Percentiles rank a stretch among this genome's conserved stretches.
Conservation (phyloP, 129 eudicot genomes). For the Chrysanthemum makinoi region DNA sequence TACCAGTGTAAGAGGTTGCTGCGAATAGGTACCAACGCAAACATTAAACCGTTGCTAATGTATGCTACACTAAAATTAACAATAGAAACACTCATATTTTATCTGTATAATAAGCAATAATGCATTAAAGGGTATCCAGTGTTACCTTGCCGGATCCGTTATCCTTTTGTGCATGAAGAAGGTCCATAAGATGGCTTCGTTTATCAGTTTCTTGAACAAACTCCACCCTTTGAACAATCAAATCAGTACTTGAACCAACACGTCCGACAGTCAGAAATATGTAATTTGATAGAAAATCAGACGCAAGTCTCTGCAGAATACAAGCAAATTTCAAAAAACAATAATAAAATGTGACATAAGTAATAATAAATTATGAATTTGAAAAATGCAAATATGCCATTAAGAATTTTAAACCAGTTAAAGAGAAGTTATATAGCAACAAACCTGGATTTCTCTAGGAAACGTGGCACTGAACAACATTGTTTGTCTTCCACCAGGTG, state of each 20-base stretch:
- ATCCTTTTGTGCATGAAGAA: constrained; percentile 63
- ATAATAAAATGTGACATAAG: background rate
- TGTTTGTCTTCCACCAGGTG: constrained; percentile 41
- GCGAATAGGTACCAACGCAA: constrained; percentile 29
- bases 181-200: constrained; percentile 76
- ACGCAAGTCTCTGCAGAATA: constrained; percentile 63
- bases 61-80: background rate
- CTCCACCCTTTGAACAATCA: constrained; percentile 69
- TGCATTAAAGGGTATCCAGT: constrained; percentile 7
- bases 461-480: constrained; percentile 45
- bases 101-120: background rate
- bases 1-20: constrained; percentile 71
- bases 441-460: constrained; percentile 45
- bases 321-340: background rate
- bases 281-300: constrained; percentile 65
- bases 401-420: background rate
- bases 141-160: constrained; percentile 61
- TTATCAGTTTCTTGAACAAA: constrained; percentile 65
- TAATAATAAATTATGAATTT: background rate
- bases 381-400: background rate
- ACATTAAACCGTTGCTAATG: constrained; percentile 19
- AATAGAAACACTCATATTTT: background rate
- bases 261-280: constrained; percentile 66
- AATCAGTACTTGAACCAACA: constrained; percentile 75
- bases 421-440: background rate